Evolutionary conservation across 2,329 filamentous ascomycete species (phyloP).

Genomic region (Alternaria ventricosa): DNA sequence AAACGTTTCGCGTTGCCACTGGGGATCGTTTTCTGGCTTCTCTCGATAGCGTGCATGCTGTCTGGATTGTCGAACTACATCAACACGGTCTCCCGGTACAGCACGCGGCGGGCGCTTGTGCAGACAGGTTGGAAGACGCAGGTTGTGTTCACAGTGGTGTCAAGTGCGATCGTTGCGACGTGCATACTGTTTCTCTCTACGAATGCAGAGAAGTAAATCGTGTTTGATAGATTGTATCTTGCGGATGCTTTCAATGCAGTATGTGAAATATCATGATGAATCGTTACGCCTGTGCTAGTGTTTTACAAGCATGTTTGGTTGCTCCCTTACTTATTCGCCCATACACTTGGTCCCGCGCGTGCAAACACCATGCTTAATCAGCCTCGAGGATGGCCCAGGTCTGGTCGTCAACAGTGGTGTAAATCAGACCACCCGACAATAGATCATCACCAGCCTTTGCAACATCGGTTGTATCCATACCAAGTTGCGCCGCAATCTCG

Average conservation of each 20-base stretch:
- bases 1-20: conserved; percentile 79
- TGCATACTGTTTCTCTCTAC: conserved; percentile 51
- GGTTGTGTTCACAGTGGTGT: conserved; percentile 62
- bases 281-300: background rate
- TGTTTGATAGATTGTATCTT: background rate
- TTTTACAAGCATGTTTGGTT: background rate
- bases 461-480: conserved; percentile 73
- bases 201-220: conserved; percentile 39
- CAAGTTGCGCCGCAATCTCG: conserved; percentile 70
- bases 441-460: conserved; percentile 82
- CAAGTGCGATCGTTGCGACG: conserved; percentile 50
- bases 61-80: conserved; percentile 89
- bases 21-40: conserved; percentile 84
- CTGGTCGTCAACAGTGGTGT: conserved; percentile 89
- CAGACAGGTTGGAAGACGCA: conserved; percentile 96
- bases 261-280: background rate
- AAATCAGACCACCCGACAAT: conserved; percentile 75
- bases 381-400: conserved; percentile 86
- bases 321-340: background rate
- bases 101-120: conserved; percentile 78
- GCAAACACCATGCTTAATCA: conserved; percentile 23
- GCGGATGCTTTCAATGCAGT: background rate
- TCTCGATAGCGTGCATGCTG: conserved; percentile 77
- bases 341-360: background rate
- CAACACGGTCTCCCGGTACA: conserved; percentile 81